Conservation (phyloP, 345 rosid genomes). For the Viola odorata region DNA sequence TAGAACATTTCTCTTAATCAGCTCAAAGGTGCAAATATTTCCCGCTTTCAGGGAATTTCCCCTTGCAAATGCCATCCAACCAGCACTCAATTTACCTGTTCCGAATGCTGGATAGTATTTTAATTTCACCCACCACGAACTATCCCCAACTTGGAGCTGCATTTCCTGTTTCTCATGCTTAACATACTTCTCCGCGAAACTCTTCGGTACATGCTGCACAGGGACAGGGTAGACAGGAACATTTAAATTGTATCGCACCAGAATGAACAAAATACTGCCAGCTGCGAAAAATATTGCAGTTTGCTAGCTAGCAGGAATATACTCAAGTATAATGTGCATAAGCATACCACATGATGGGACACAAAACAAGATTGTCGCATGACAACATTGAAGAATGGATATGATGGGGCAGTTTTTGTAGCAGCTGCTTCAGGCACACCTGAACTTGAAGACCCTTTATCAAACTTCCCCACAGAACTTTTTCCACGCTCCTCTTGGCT, state of each 20-base stretch:
- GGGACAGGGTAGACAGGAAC: too few species aligned
- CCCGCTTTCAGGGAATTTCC: conserved; percentile 17
- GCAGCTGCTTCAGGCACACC: conserved; percentile 1
- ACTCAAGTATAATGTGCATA: too few species aligned
- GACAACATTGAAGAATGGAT: conserved; percentile 4
- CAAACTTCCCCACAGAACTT: too few species aligned
- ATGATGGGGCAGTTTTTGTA: neutral
- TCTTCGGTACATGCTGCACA: neutral
- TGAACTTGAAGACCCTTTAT: neutral
- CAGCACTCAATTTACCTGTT: neutral
- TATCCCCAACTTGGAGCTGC: conserved; percentile 5
- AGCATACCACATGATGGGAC: too few species aligned
- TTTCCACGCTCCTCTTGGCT: too few species aligned
- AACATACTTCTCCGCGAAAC: neutral
- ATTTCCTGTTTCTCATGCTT: neutral
- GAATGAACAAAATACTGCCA: too few species aligned
- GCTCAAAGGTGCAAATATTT: conserved; percentile 25
- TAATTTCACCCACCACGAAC: conserved; percentile 5
- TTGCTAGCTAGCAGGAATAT: too few species aligned
- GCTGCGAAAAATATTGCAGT: too few species aligned
- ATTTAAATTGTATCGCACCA: too few species aligned
- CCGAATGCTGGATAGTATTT: too few species aligned
- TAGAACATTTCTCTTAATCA: conserved; percentile 8
- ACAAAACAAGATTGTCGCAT: neutral
- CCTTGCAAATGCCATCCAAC: conserved; percentile 19